Base-by-base conservation (phyloP, 345 rosid species). In the Euphorbia peplus region DNA sequence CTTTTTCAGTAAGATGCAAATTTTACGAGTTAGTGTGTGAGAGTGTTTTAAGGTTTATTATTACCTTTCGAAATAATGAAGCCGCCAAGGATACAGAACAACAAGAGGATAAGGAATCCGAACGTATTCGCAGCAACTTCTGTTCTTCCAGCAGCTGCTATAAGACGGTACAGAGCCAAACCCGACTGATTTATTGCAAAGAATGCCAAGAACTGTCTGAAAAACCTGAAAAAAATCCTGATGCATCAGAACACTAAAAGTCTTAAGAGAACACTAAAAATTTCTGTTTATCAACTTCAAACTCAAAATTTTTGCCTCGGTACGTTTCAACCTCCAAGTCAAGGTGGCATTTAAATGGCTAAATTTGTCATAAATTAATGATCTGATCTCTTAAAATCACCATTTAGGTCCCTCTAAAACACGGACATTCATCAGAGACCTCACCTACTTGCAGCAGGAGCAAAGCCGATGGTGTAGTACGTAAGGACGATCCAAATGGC, bases 391-490 rank as follows among this genome's bases (percentile, higher is more conserved):
- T n/a, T n/a, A n/a, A n/a, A n/a, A n/a, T n/a, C n/a, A n/a, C n/a
- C n/a, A n/a, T n/a, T n/a, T n/a, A n/a, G n/a, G n/a, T n/a, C n/a
- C n/a, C n/a, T n/a, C n/a, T n/a, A n/a, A n/a, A n/a, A n/a, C n/a
- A n/a, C n/a, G n/a, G n/a, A n/a, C n/a, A n/a, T n/a, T n/a, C n/a
- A n/a, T n/a, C n/a, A n/a, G n/a, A n/a, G n/a, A n/a, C n/a, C n/a
- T n/a, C 62, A 63, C 77, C 77, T 60, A 47, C 50, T 73, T 5
- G 68, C 63, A 61, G 68, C 22, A 26, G 77, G 77, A n/a, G 72
- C 72, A 61, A 60, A 73, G 16, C 77, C 72, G 10, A 73, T 54
- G 48, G 72, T 53, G 15, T 73, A 73, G 58, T 73, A 73, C 10
- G 77, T 73, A 4, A 67, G 72, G 21, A 42, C 14, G 19, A 60